Evolutionary conservation across 495 filamentous ascomycete genomes (phyloP), one percentile per base, ranked within the genome.

Genomic region (Neurospora sp.): DNA sequence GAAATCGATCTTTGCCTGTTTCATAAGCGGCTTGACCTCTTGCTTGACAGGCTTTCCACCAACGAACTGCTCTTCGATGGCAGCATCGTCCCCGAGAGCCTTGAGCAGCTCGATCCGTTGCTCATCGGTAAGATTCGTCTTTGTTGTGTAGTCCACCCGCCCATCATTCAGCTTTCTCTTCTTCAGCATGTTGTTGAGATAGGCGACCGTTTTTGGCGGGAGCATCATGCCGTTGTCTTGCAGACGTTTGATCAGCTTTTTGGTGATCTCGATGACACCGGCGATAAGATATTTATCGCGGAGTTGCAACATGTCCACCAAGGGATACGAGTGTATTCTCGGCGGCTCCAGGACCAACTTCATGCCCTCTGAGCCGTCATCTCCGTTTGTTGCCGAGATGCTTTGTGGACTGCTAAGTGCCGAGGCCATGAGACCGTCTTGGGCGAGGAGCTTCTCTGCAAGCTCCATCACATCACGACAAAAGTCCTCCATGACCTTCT

Each of bases 381-480:
- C 82, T 3, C 80, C 81, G 69, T 82, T 81, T 45, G 81, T 81
- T 5, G 78, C 80, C 22, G 78, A 72, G 40, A 86, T 83, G 72
- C 81, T 82, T 40, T 79, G 78, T 7, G 20, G 22, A 7, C 2
- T 31, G 68, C 81, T 82, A 20, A 94, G 81, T 53, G 91, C 91
- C 70, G 88, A 89, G 0, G 91, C 86, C 76, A 97, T 87, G 45
- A 97, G 86, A 70, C 87, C 89, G 82, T 94, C 94, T 74, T 96
- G 89, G 70, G 91, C 89, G 76, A 98, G 92, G 4, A 97, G 84
- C 27, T 87, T 86, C 76, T 97, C 92, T 3, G 94, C 94, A 76
- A 97, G 92, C 74, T 98, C 92, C 85, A 98, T 98, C 38, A 91
- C 90, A 76, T 98, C 93, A 74, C 96, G 89, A 76, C 93, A 96